Evolutionary conservation across 495 filamentous ascomycete genomes (phyloP).

Genomic region (Penicillium soppii): DNA sequence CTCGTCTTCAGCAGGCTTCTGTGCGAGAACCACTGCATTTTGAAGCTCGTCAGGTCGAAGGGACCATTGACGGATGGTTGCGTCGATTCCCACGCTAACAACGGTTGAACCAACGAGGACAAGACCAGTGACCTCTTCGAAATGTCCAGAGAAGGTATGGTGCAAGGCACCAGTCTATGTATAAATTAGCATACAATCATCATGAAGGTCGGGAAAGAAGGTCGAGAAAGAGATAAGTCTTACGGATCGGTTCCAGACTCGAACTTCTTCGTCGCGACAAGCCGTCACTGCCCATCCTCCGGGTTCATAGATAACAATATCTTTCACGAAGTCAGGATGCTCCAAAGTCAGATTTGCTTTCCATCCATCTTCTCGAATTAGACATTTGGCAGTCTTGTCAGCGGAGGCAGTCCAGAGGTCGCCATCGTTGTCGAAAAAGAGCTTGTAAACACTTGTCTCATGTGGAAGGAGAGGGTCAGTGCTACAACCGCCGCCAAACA

Average conservation of each 20-base stretch:
- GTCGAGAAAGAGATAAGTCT: constrained; percentile 18
- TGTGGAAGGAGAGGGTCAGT: constrained; percentile 70
- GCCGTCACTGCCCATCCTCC: constrained; percentile 85
- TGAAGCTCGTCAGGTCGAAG: constrained; percentile 63
- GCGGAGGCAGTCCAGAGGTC: constrained; percentile 92
- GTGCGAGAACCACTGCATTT: constrained; percentile 56
- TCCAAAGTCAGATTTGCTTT: constrained; percentile 65
- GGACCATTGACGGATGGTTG: constrained; percentile 80
- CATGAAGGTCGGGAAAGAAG: background rate
- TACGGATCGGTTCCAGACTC: constrained; percentile 77
- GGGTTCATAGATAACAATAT: constrained; percentile 67
- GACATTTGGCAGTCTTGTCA: constrained; percentile 77
- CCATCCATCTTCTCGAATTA: constrained; percentile 64
- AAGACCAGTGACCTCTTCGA: constrained; percentile 85
- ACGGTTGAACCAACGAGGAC: constrained; percentile 60
- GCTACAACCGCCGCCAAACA: constrained; percentile 44
- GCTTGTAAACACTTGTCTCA: constrained; percentile 83
- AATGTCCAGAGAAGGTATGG: constrained; percentile 81
- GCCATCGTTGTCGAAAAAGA: constrained; percentile 69
- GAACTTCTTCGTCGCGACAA: constrained; percentile 86
- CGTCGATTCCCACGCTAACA: constrained; percentile 84
- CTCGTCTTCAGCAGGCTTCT: constrained; percentile 51
- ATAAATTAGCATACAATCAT: constrained; percentile 20
- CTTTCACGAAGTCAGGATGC: constrained; percentile 88
- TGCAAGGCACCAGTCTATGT: constrained; percentile 67